phyloP scores from a whole-genome alignment of 2,329 filamentous ascomycete species.

The Trichoderma sp. region DNA sequence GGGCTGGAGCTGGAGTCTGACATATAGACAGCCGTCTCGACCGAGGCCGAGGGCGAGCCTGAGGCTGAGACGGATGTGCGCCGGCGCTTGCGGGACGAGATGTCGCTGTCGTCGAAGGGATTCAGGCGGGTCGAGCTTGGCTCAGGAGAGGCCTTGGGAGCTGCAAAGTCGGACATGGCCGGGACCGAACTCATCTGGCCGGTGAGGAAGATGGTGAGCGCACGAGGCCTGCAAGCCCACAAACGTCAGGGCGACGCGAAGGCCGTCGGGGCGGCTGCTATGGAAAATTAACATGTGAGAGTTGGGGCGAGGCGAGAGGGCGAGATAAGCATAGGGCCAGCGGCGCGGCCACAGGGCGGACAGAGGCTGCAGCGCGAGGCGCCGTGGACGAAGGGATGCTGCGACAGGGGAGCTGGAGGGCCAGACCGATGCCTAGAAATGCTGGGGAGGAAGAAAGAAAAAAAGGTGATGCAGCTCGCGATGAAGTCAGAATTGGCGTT shows the following conservation, averaged over 20 bases:
- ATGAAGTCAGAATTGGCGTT: conserved; percentile 36
- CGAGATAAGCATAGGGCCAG: conserved; percentile 3
- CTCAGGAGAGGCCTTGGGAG: conserved; percentile 64
- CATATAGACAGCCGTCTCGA: conserved; percentile 45
- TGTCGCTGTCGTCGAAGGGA: conserved; percentile 63
- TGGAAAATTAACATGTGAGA: conserved; percentile 59
- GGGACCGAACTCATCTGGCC: conserved; percentile 59
- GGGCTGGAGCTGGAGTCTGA: conserved; percentile 41
- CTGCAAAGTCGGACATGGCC: conserved; percentile 54
- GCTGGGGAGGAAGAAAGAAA: neutral
- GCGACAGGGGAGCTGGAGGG: neutral
- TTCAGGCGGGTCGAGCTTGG: conserved; percentile 64
- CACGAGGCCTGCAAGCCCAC: conserved; percentile 50
- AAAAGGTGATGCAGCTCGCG: conserved; percentile 13
- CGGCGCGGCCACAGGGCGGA: neutral
- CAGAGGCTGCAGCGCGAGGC: conserved; percentile 14
- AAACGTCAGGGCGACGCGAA: conserved; percentile 55
- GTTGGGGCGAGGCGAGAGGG: conserved; percentile 37
- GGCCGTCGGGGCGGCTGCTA: conserved; percentile 57
- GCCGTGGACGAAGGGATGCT: neutral
- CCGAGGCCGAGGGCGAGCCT: conserved; percentile 57
- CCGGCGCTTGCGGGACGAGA: conserved; percentile 61
- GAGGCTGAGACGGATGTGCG: conserved; percentile 60
- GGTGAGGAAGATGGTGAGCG: conserved; percentile 42
- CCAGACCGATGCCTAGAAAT: conserved; percentile 13